Evolutionary conservation across 208 protist genomes (phyloP).

Genomic region (Herpetomonas samuelpessoai): DNA sequence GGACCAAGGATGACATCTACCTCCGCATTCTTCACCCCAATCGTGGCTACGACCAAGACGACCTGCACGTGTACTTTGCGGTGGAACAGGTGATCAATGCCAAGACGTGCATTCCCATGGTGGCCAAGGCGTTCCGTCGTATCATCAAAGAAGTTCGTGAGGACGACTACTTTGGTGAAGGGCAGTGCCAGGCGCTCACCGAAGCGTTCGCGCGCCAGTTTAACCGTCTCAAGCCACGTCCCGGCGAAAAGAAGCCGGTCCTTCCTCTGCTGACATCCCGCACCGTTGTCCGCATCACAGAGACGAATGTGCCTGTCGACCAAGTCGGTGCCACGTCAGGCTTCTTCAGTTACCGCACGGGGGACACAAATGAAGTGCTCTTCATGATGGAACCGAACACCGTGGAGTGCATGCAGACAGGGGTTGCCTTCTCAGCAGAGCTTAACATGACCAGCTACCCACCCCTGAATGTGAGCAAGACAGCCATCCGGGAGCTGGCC

Average conservation of each 20-base stretch:
- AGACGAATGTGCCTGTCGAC: constrained; percentile 17
- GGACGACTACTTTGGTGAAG: constrained; percentile 59
- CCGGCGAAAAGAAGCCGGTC: background rate
- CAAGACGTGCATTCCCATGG: constrained; percentile 20
- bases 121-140: constrained; percentile 49
- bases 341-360: constrained; percentile 22
- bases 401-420: constrained; percentile 1
- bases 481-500: constrained; percentile 20
- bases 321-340: constrained; percentile 3
- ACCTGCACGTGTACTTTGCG: constrained; percentile 34
- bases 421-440: background rate
- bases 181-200: constrained; percentile 39
- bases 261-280: background rate
- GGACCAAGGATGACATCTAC: constrained; percentile 16
- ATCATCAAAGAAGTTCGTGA: constrained; percentile 25
- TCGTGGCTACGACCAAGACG: constrained; percentile 17
- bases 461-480: background rate
- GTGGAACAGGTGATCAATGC: constrained; percentile 28
- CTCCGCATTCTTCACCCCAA: constrained; percentile 25
- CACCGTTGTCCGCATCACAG: constrained; percentile 13
- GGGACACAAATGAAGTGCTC: constrained; percentile 26
- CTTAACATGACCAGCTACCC: background rate
- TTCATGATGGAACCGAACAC: constrained; percentile 29
- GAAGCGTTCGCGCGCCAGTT: background rate
- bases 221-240: background rate